phyloP scores from a whole-genome alignment of 805 yeast genomes.

The Starmera dryadoides region DNA sequence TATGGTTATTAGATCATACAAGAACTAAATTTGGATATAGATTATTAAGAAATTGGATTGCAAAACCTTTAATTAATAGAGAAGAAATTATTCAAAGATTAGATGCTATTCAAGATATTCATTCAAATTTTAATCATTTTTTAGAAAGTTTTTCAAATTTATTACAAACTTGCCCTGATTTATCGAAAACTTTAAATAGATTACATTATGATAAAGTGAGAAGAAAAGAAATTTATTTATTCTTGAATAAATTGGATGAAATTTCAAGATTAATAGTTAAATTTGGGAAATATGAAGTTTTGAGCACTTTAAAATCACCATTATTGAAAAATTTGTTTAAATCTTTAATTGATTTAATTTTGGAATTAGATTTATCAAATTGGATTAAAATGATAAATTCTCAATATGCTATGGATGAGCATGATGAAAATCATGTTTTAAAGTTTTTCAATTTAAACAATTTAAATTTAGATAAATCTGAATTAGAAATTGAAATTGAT shows the following conservation, averaged over 20 bases:
- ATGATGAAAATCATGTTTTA: constrained; percentile 36
- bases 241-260: constrained; percentile 34
- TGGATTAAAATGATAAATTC: constrained; percentile 44
- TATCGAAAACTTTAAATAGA: constrained; percentile 49
- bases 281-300: constrained; percentile 21
- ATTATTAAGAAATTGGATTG: constrained; percentile 63
- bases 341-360: constrained; percentile 27
- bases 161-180: constrained; percentile 39
- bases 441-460: constrained; percentile 32
- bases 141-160: constrained; percentile 27
- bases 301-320: constrained; percentile 18
- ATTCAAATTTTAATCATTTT: constrained; percentile 29
- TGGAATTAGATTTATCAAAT: constrained; percentile 23
- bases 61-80: constrained; percentile 56
- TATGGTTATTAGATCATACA: constrained; percentile 80
- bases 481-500: constrained; percentile 27
- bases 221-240: constrained; percentile 51
- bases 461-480: constrained; percentile 29
- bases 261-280: constrained; percentile 23
- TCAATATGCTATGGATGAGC: constrained; percentile 41
- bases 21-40: constrained; percentile 71
- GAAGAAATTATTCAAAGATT: constrained; percentile 52
- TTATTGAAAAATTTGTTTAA: constrained; percentile 31
- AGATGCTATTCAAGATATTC: constrained; percentile 50
- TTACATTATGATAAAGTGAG: constrained; percentile 53